These are phyloP conservation scores for Eucalyptus leucophloia DNA, from an alignment of 345 rosid genomes.

Conservation along the genomic window DNA sequence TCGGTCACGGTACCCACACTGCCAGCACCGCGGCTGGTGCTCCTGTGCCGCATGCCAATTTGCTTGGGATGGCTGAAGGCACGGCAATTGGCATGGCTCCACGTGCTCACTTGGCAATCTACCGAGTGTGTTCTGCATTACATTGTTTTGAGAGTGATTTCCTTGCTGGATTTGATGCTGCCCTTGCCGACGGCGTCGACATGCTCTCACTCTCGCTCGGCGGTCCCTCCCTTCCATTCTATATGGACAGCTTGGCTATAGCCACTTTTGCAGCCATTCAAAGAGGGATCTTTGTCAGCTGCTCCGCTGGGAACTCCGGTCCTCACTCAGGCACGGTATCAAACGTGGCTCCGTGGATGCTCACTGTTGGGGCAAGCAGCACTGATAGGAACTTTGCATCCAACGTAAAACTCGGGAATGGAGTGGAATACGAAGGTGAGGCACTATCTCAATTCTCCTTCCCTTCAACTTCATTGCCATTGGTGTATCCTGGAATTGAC, in stretches of 20 bases:
- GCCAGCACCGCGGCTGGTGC: not conserved
- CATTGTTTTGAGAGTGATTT: not conserved
- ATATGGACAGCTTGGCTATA: not conserved
- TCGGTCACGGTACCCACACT: not conserved
- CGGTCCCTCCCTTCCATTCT: accelerated
- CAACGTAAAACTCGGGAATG: not conserved
- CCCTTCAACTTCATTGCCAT: too few relatives aligned
- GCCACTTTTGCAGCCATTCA: not conserved
- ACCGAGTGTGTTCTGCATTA: not conserved
- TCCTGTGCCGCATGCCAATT: not conserved
- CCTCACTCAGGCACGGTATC: not conserved
- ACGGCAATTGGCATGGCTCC: not conserved
- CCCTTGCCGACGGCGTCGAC: not conserved
- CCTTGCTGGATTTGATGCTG: not conserved
- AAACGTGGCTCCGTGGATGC: slow-evolving; percentile 4
- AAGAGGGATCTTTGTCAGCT: not conserved
- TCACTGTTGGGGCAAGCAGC: slow-evolving; percentile 1
- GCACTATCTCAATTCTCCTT: too few relatives aligned
- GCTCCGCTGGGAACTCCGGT: not conserved
- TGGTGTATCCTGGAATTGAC: not conserved
- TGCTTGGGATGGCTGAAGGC: not conserved
- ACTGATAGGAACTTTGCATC: not conserved
- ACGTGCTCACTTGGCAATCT: not conserved
- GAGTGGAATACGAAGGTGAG: not conserved
- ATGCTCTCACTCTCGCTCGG: not conserved